A percentile compares a stretch with the other conserved stretches of the same genome.
These are phyloP conservation scores for Zygnema cylindricum DNA, from an alignment of 139 green algal genomes.

Conservation along the genomic window DNA sequence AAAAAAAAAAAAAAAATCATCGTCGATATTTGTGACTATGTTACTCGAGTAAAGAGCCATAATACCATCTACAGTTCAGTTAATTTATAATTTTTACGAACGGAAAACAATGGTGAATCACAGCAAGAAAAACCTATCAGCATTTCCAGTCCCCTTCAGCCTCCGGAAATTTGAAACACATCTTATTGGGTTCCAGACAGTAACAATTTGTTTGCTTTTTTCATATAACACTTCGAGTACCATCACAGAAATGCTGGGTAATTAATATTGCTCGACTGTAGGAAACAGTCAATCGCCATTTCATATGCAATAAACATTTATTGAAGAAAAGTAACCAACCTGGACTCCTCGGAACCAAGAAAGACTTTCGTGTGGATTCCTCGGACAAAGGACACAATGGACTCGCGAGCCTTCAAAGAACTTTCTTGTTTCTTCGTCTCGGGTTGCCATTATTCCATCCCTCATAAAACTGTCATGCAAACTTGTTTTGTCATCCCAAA, in stretches of 20 bases:
- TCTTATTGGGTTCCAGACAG: no score
- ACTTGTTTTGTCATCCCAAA: conserved; percentile 72
- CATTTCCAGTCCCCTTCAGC: no score
- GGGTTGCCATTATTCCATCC: conserved; percentile 71
- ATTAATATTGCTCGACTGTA: no score
- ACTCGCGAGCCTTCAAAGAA: conserved; percentile 70
- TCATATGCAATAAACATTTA: not conserved
- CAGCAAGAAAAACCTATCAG: no score
- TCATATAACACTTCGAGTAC: no score
- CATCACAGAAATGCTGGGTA: no score
- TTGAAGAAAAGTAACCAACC: not conserved
- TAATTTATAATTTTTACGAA: no score
- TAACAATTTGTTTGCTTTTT: no score
- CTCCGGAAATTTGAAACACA: no score
- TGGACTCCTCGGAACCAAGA: not conserved
- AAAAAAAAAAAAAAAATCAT: no score
- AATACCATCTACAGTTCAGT: no score
- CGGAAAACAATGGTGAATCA: no score
- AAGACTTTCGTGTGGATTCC: conserved; percentile 15
- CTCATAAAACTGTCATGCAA: not conserved
- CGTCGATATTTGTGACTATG: not conserved
- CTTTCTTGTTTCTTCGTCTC: conserved; percentile 69
- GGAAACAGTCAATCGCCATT: not conserved
- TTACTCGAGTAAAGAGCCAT: not conserved
- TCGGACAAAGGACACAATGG: conserved; percentile 58